These are phyloP conservation scores for Galium porrigens DNA, from an alignment of 305 asterid genomes.

Conservation along the genomic window DNA sequence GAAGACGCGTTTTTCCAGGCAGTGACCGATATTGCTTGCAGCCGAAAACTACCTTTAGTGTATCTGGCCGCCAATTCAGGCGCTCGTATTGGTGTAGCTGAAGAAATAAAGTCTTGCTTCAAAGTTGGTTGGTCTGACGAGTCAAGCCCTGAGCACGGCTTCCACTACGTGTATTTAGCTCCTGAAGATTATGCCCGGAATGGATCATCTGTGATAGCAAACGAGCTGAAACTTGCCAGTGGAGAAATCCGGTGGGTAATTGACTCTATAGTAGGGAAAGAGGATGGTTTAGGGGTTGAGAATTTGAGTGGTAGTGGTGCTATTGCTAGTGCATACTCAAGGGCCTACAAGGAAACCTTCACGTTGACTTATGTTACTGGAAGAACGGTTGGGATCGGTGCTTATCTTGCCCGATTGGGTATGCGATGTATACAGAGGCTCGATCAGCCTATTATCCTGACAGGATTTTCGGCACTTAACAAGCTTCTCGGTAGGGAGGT, in stretches of 20 bases:
- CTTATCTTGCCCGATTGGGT: slow-evolving; percentile 95
- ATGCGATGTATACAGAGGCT: slow-evolving; percentile 97
- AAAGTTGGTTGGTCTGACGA: slow-evolving; percentile 96
- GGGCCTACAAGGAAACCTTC: slow-evolving; percentile 84
- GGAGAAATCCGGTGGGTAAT: slow-evolving; percentile 82
- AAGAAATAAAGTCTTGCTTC: slow-evolving; percentile 91
- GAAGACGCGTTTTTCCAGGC: slow-evolving; percentile 93
- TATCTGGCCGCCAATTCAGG: slow-evolving; percentile 96
- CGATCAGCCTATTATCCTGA: slow-evolving; percentile 91
- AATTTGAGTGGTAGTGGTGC: slow-evolving; percentile 93
- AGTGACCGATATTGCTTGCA: slow-evolving; percentile 69
- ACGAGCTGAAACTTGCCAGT: slow-evolving; percentile 40
- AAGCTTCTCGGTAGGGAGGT: slow-evolving; percentile 96
- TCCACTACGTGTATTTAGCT: slow-evolving; percentile 70
- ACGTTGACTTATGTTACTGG: slow-evolving; percentile 88
- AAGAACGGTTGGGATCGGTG: slow-evolving; percentile 94
- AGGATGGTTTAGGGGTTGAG: slow-evolving; percentile 89
- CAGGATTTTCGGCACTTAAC: slow-evolving; percentile 91
- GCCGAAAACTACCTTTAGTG: slow-evolving; percentile 63
- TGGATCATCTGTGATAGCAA: slow-evolving; percentile 65
- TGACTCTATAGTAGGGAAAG: slow-evolving; percentile 73
- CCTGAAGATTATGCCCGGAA: slow-evolving; percentile 67
- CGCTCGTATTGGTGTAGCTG: slow-evolving; percentile 93
- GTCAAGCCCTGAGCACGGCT: slow-evolving; percentile 71
- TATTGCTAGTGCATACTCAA: slow-evolving; percentile 89